A percentile compares a stretch with the other conserved stretches of the same genome.
These are phyloP conservation scores for Liquidambar formosana DNA, from an alignment of 164 flowering plant genomes.

Conservation along the genomic window DNA sequence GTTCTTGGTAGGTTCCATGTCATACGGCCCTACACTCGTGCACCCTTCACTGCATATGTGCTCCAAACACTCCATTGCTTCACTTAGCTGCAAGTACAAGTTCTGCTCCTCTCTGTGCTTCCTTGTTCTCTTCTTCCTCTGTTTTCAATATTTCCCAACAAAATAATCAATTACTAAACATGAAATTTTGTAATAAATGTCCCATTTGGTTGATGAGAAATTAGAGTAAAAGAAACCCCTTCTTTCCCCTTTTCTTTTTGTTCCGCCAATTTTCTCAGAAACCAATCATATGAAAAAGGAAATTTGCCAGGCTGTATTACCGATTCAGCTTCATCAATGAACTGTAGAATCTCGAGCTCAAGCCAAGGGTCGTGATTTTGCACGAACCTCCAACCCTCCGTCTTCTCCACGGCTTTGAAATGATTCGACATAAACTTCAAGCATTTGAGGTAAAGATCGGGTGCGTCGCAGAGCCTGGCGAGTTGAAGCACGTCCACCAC, in stretches of 20 bases:
- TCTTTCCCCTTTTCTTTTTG: too few species aligned
- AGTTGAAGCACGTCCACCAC: conserved; percentile 86
- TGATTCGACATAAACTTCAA: conserved; percentile 58
- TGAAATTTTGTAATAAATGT: too few species aligned
- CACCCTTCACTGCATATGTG: conserved; percentile 96
- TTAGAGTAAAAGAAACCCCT: too few species aligned
- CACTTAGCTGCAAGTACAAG: conserved; percentile 71
- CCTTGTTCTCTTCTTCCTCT: conserved; percentile 57
- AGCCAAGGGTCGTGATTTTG: conserved; percentile 79
- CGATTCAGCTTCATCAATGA: conserved; percentile 77
- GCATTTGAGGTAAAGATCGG: conserved; percentile 74
- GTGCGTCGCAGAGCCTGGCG: conserved; percentile 79
- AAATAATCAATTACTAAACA: not conserved
- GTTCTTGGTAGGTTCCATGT: conserved; percentile 5
- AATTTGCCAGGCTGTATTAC: conserved; percentile 29
- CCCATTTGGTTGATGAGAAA: too few species aligned
- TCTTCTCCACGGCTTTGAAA: conserved; percentile 67
- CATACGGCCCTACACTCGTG: conserved; percentile 57
- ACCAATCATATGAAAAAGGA: not conserved
- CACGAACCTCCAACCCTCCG: conserved; percentile 88
- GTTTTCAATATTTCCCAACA: conserved; percentile 10
- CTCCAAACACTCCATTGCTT: conserved; percentile 89
- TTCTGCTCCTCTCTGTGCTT: conserved; percentile 48
- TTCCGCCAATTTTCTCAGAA: not conserved
- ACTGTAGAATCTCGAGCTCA: conserved; percentile 80